Base-by-base conservation (phyloP, 495 filamentous ascomycete species). In the Penicilliopsis zonata region DNA sequence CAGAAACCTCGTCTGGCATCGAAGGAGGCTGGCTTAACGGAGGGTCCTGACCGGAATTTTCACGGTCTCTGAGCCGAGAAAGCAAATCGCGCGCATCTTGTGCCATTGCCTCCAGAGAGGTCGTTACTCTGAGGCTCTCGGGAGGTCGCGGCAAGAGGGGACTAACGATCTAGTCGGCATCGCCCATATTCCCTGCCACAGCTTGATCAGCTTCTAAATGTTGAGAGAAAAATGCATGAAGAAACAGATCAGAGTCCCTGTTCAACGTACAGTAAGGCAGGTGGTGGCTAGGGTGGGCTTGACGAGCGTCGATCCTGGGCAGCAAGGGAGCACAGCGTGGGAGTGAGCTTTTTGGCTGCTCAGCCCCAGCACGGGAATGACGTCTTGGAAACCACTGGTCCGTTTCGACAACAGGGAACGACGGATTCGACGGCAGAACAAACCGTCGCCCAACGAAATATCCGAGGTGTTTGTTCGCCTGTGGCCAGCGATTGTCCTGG, bases 21-120 rank as follows among this genome's bases (percentile, higher is more conserved):
- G 7, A 16, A 15, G 28, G 16, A 16, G 3, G 13, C 5, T 18
- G 6, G n/a, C n/a, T n/a, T n/a, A n/a, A n/a, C n/a, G n/a, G n/a
- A n/a, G n/a, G n/a, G n/a, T n/a, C n/a, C n/a, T 22, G 36, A 38
- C 25, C 46, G 24, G 16, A 21, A 16, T 36, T 26, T 14, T 31
- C 31, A 15, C 34, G 19, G 12, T 35, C 36, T 33, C 39, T 46
- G 34, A 40, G 33, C 25, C 37, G 36, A 23, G 35, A 17, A 19
- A 18, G 33, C 14, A 34, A 38, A 23, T 42, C 41, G 35, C 41
- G 39, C 41, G 37, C 53, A 57, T 53, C 47, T 25, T 50, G 50
- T 33, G 53, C 49, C 53, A 57, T 57, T 44, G 38, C 53, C 47
- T 43, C 38, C 29, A 40, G 40, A 35, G 36, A 36, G 33, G 37